A percentile compares a stretch with the other conserved stretches of the same genome.
Conservation (phyloP, 2,329 filamentous ascomycete genomes). For the Tolypocladium album region DNA sequence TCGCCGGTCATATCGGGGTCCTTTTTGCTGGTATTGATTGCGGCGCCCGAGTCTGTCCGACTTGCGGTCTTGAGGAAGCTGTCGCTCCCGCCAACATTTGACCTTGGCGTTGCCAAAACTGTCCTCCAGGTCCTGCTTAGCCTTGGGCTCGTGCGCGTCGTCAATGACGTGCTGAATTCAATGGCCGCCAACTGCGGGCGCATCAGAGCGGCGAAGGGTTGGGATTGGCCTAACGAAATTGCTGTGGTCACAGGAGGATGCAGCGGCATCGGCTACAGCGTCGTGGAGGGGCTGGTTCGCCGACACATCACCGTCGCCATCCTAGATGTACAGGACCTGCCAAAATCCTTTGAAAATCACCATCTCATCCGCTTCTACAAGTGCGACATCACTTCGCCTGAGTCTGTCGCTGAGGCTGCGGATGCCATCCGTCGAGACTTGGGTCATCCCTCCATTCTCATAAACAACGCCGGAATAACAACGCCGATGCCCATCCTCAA, state of each 20-base stretch:
- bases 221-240: slow-evolving; percentile 29
- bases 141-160: slow-evolving; percentile 10
- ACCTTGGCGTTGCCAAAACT: slow-evolving; percentile 1
- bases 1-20: slow-evolving; percentile 8
- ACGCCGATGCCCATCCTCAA: slow-evolving; percentile 49
- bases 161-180: slow-evolving; percentile 14
- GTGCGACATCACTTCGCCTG: slow-evolving; percentile 29
- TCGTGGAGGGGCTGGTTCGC: slow-evolving; percentile 18
- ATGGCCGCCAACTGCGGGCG: slow-evolving; percentile 20
- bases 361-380: slow-evolving; percentile 18
- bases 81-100: slow-evolving; percentile 2
- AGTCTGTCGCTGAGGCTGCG: slow-evolving; percentile 32
- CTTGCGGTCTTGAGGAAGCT: slow-evolving; percentile 1
- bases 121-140: slow-evolving; percentile 10
- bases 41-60: slow-evolving; percentile 3
- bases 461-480: slow-evolving; percentile 60
- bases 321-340: slow-evolving; percentile 44
- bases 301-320: slow-evolving; percentile 54
- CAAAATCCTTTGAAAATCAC: slow-evolving; percentile 12
- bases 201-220: slow-evolving; percentile 7
- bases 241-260: slow-evolving; percentile 33
- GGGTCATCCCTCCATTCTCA: slow-evolving; percentile 55
- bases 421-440: slow-evolving; percentile 27
- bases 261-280: slow-evolving; percentile 28
- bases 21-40: slow-evolving; percentile 5